Percentiles rank a stretch among this genome's conserved stretches.
These are phyloP conservation scores for Colletotrichum zoysiae DNA, from an alignment of 2,329 filamentous ascomycete genomes.

Conservation along the genomic window DNA sequence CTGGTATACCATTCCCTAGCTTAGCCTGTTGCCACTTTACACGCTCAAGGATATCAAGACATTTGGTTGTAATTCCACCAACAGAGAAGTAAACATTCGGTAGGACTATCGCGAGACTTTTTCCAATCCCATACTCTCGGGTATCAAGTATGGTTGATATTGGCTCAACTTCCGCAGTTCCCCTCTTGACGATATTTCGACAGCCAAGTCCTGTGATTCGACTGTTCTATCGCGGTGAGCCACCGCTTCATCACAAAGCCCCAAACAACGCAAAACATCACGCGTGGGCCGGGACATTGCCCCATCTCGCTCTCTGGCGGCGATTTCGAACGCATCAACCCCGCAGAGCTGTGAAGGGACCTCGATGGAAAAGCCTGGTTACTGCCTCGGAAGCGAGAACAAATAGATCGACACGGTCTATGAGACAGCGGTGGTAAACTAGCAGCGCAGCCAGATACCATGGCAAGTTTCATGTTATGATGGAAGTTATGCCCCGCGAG, in stretches of 20 bases:
- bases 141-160: neutral
- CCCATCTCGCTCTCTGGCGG: neutral
- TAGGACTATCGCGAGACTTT: accelerated
- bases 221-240: neutral
- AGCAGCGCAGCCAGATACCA: too few species aligned
- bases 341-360: neutral
- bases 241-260: neutral
- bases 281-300: neutral
- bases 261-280: neutral
- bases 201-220: neutral
- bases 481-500: neutral
- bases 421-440: too few species aligned
- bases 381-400: neutral
- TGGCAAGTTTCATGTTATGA: too few species aligned
- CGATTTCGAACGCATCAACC: neutral
- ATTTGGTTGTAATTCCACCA: neutral
- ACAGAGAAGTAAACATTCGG: neutral
- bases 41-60: neutral
- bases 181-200: too few species aligned
- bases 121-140: neutral
- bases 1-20: neutral
- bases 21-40: neutral
- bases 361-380: too few species aligned
- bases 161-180: neutral
- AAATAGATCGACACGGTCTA: too few species aligned